A percentile compares a stretch with the other conserved stretches of the same genome.
phyloP scores from a whole-genome alignment of 2,329 filamentous ascomycete species.

The Fusarium begoniae region DNA sequence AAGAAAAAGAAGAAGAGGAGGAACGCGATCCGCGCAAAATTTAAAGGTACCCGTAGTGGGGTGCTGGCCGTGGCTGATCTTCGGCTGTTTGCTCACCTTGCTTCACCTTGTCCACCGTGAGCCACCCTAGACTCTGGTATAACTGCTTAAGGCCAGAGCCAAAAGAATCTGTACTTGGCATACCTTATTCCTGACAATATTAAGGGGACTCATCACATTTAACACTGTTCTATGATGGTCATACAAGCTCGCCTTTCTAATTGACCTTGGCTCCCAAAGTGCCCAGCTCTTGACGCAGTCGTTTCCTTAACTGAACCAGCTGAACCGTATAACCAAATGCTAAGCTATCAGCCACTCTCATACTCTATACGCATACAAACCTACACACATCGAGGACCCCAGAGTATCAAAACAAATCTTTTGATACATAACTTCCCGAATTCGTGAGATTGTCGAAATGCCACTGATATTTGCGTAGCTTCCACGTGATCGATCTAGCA shows the following conservation, averaged over 20 bases:
- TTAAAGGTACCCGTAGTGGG: conserved; percentile 48
- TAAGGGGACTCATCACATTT: not conserved
- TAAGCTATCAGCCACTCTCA: accelerated
- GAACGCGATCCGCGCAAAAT: conserved; percentile 45
- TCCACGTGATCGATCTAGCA: conserved; percentile 23
- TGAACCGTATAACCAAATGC: accelerated
- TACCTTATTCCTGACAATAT: no score
- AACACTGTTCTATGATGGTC: accelerated
- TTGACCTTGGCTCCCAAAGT: accelerated
- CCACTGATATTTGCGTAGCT: not conserved
- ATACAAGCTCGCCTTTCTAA: not conserved
- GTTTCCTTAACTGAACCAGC: accelerated
- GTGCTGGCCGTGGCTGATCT: conserved; percentile 37
- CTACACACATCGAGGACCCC: accelerated
- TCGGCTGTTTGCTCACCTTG: conserved; percentile 35
- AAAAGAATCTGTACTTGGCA: not conserved
- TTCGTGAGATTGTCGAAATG: not conserved
- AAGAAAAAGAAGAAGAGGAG: conserved; percentile 52
- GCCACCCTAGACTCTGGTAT: not conserved
- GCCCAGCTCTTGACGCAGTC: accelerated
- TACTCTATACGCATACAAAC: accelerated
- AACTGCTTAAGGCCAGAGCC: not conserved
- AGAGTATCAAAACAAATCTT: accelerated
- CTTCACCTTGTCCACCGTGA: accelerated
- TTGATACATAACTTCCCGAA: accelerated